Base-by-base conservation (phyloP, 257 asterid genomes). In the Penstemon eatonii region DNA sequence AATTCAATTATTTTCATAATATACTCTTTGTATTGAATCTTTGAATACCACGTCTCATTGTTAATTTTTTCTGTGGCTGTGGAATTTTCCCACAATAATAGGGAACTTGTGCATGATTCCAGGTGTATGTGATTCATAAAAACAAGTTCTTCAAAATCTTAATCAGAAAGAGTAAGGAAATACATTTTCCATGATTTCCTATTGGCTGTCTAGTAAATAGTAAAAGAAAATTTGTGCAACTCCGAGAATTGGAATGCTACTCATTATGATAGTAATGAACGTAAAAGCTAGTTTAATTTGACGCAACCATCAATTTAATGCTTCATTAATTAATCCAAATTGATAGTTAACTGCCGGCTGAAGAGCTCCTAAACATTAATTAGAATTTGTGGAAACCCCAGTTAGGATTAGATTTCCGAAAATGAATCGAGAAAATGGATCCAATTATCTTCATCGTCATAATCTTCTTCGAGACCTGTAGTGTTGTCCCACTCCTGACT, bases 381-480 rank as follows among this genome's bases (percentile, higher is more conserved):
- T 73, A 80, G 79, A 80, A 78, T 62, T 60, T 19, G 66, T 62
- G 82, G 80, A 77, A 72, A 81, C 64, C 74, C 74, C 61, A 69
- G 52, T 55, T 33, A 41, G 59, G 58, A 51, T 18, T 11, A 83
- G 64, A 69, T 77, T 83, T 57, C 84, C 82, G 91, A 82, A 73
- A 85, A 81, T 5, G 88, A 77, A 63, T 93, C 87, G 43, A 93
- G 89, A 77, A 90, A 76, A 64, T 79, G 73, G 72, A 83, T 78
- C 97, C 93, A 85, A 74, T 75, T 87, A n/a, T 88, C 88, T 0
- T 85, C 90, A 11, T 74, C 70, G 36, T 79, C 89, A 1, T 89
- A 86, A 1, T 83, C 84, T 59, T 79, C 85, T 12, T 77, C 83
- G 0, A 63, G 67, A 15, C 72, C 67, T 5, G 76, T 63, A 18